Base-by-base conservation (phyloP, 441 rosid species). In the Mallotus repandus region DNA sequence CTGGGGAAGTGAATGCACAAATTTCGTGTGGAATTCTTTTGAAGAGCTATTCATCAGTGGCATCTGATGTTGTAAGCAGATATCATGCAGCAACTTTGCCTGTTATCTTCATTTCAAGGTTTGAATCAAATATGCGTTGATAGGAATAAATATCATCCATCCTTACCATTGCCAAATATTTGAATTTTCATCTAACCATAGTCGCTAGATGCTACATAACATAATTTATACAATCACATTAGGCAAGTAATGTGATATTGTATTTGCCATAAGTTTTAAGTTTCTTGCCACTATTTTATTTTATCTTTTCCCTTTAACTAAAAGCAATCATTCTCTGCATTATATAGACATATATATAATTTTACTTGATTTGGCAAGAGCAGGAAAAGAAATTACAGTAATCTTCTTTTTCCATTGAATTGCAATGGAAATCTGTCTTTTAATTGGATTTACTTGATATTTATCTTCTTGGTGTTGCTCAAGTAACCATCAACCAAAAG, bases 41-140 rank as follows among this genome's bases (percentile, higher is more conserved):
- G 79, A 96, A 88, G 85, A 89, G 91, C 83, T 93, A 84, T 85
- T 84, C 87, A 61, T 90, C 97, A 38, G 68, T 78, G 71, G 97
- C 99, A 66, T 83, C 91, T 73, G 99, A 93, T 85, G 86, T 91
- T 73, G 70, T 88, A 74, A 87, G 90, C 54, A 86, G 96, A 74
- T 84, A 93, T 83, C 89, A 91, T 75, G 82, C 87, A 11, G 87
- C 81, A 68, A 82, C 87, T 73, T 64, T 91, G 81, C 99, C 99
- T 18, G 90, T 86, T 66, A 82, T 96, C 78, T 96, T 88, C 82
- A 75, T 93, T 70, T 90, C 97, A 82, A 96, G 99, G 99, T 96
- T 65, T 75, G 80, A 60, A 79, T 74, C 70, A 25, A 25, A 59
- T 64, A 18, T 1, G 16, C 15, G 13, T 67, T 55, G 56, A 18